Evolutionary conservation across 371 early-diverging fungal genomes (phyloP).

Genomic region (Parasitella parasitica): DNA sequence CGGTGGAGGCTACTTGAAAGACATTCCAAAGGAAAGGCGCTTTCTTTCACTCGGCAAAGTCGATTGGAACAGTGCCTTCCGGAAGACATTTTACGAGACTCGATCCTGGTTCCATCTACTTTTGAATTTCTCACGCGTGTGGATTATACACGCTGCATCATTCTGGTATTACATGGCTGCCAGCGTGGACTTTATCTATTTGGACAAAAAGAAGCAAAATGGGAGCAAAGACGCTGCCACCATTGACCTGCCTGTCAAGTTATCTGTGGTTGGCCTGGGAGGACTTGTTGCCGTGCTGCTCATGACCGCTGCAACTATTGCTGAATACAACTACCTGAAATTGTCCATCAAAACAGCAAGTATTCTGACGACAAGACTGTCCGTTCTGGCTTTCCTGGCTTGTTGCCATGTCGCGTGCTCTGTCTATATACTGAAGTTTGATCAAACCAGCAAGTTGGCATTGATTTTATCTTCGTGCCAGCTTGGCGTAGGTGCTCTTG

Average conservation of each 20-base stretch:
- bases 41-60: slow-evolving; percentile 61
- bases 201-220: slow-evolving; percentile 3
- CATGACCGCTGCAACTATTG: slow-evolving; percentile 63
- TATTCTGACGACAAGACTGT: slow-evolving; percentile 59
- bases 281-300: slow-evolving; percentile 71
- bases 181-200: slow-evolving; percentile 69
- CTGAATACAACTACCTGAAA: slow-evolving; percentile 72
- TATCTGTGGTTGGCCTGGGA: slow-evolving; percentile 70
- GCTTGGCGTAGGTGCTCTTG: slow-evolving; percentile 64
- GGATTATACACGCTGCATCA: slow-evolving; percentile 79
- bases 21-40: slow-evolving; percentile 61
- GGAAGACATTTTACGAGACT: slow-evolving; percentile 84
- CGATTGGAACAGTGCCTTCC: slow-evolving; percentile 69
- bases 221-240: not conserved
- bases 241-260: slow-evolving; percentile 47
- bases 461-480: slow-evolving; percentile 64
- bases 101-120: slow-evolving; percentile 82
- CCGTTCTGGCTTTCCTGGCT: slow-evolving; percentile 58
- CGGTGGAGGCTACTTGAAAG: slow-evolving; percentile 50
- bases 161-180: slow-evolving; percentile 85
- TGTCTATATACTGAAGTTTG: slow-evolving; percentile 53
- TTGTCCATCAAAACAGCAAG: slow-evolving; percentile 49
- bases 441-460: slow-evolving; percentile 40
- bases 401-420: slow-evolving; percentile 65
- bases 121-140: slow-evolving; percentile 84